phyloP scores from a whole-genome alignment of 2,329 filamentous ascomycete species.

The Diaporthe batatas region DNA sequence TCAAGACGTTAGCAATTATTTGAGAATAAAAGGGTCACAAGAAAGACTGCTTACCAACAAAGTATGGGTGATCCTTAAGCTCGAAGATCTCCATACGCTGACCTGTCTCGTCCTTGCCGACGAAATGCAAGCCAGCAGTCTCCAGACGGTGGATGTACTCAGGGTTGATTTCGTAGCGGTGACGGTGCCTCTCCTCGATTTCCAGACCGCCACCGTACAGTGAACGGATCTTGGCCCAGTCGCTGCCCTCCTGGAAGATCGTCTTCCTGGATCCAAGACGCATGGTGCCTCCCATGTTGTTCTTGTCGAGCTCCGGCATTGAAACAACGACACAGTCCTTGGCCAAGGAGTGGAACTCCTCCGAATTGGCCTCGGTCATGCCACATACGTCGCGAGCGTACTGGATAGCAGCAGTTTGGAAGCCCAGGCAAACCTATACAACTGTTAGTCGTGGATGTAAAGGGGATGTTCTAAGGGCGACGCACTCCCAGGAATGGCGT shows the following conservation, averaged over 20 bases:
- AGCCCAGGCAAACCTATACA: slow-evolving; percentile 75
- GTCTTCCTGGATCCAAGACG: slow-evolving; percentile 79
- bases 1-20: slow-evolving; percentile 12
- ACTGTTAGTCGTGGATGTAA: slow-evolving; percentile 11
- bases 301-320: slow-evolving; percentile 81
- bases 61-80: slow-evolving; percentile 82
- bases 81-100: slow-evolving; percentile 84
- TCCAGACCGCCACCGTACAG: slow-evolving; percentile 70
- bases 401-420: slow-evolving; percentile 94
- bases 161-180: slow-evolving; percentile 86
- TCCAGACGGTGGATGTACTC: slow-evolving; percentile 74
- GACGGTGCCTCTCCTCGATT: slow-evolving; percentile 78
- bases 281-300: slow-evolving; percentile 81
- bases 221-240: slow-evolving; percentile 78
- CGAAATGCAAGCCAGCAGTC: slow-evolving; percentile 74
- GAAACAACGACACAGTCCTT: slow-evolving; percentile 82
- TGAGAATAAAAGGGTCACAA: slow-evolving; percentile 71
- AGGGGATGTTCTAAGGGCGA: background rate
- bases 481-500: slow-evolving; percentile 85
- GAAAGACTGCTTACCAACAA: slow-evolving; percentile 58
- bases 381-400: slow-evolving; percentile 82
- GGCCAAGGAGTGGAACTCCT: slow-evolving; percentile 68
- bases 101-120: slow-evolving; percentile 81
- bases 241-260: slow-evolving; percentile 75
- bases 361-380: slow-evolving; percentile 67